Percentiles rank a stretch among this genome's conserved stretches.
Conservation (phyloP, 75 land plant species). For the Selaginella moellendorffii region DNA sequence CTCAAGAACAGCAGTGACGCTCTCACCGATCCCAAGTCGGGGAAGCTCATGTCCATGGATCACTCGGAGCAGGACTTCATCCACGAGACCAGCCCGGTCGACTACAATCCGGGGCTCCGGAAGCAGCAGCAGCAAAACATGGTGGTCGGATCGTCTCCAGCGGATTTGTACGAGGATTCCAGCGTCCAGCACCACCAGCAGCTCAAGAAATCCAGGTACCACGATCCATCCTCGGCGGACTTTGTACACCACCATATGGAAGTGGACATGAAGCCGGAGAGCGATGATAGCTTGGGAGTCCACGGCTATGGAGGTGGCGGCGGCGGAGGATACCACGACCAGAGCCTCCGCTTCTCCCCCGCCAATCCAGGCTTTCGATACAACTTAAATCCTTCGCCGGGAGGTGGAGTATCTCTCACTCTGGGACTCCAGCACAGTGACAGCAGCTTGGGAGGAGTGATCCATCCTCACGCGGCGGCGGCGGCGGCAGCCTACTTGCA, state of each 20-base stretch:
- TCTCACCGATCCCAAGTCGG: constrained; percentile 2
- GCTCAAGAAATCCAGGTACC: not conserved
- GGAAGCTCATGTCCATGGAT: no score
- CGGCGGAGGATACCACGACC: constrained; percentile 2
- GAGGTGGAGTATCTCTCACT: constrained; percentile 12
- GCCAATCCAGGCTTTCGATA: not conserved
- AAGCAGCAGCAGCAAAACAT: not conserved
- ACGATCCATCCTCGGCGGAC: not conserved
- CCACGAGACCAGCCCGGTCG: not conserved
- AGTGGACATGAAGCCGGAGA: constrained; percentile 4
- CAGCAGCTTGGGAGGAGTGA: no score
- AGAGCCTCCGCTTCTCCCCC: not conserved
- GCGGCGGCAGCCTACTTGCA: no score
- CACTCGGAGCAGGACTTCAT: not conserved
- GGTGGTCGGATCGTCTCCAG: no score
- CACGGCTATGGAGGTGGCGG: not conserved
- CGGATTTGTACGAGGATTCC: not conserved
- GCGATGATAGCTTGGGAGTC: not conserved
- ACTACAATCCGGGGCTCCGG: not conserved
- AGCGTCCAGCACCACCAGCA: not conserved
- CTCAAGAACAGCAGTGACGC: not conserved
- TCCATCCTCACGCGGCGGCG: no score
- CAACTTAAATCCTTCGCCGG: constrained; percentile 1
- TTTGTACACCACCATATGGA: not conserved
- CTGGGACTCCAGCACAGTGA: constrained; percentile 15